Conservation (phyloP, 1,284 basidiomycete genomes). For the Anthracocystis walkeri region DNA sequence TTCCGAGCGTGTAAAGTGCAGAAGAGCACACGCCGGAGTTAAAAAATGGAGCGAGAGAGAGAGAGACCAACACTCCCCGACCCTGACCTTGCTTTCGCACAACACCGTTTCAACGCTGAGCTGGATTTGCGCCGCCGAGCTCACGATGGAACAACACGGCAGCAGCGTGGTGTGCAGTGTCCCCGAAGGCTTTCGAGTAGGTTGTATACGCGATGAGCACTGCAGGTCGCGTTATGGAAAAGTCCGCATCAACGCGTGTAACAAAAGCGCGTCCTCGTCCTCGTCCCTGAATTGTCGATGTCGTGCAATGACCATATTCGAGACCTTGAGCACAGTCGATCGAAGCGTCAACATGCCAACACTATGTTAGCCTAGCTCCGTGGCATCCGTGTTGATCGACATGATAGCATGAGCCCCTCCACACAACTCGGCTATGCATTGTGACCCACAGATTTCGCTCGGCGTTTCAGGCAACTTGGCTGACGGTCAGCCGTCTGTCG, state of each 20-base stretch:
- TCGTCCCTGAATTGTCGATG: slow-evolving; percentile 5
- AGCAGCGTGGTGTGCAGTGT: neutral
- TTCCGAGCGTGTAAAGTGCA: slow-evolving; percentile 8
- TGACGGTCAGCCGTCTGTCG: neutral
- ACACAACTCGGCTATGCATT: slow-evolving; percentile 11
- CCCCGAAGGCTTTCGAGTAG: no score
- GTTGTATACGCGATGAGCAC: neutral
- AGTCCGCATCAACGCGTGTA: neutral
- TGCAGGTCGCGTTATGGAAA: neutral
- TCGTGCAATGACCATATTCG: neutral
- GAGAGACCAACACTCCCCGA: slow-evolving; percentile 9
- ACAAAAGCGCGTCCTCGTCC: slow-evolving; percentile 12
- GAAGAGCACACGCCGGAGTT: slow-evolving; percentile 3
- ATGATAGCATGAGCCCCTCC: neutral
- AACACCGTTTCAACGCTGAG: neutral
- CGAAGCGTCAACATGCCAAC: slow-evolving; percentile 5
- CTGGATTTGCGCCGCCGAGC: neutral
- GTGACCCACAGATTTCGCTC: neutral
- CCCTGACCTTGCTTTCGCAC: neutral
- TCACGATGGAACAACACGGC: neutral
- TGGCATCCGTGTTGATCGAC: slow-evolving; percentile 11
- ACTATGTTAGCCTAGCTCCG: neutral
- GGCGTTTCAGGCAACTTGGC: neutral
- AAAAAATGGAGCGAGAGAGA: neutral
- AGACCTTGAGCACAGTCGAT: slow-evolving; percentile 7